A percentile compares a stretch with the other conserved stretches of the same genome.
Conservation (phyloP, 306 rosid species). For the Inga leiocalycina region DNA sequence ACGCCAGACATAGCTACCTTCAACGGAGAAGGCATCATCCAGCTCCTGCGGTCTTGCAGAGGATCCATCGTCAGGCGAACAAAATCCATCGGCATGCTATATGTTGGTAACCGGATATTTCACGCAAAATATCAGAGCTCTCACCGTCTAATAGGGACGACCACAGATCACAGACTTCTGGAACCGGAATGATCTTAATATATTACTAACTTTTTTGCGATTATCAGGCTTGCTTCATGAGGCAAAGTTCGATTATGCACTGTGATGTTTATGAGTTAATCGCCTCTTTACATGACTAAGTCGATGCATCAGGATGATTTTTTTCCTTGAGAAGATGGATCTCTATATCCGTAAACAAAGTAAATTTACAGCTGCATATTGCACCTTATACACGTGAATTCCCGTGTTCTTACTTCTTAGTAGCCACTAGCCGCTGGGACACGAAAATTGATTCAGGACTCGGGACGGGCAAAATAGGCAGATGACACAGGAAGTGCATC, state of each 20-base stretch:
- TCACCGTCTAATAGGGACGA: not conserved
- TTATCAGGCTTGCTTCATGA: not conserved
- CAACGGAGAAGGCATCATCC: not conserved
- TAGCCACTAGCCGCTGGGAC: not conserved
- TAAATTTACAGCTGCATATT: conserved; percentile 39
- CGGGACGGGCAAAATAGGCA: conserved; percentile 17
- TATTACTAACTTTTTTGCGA: not conserved
- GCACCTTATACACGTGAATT: not conserved
- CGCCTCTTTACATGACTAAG: not conserved
- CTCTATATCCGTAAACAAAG: not conserved
- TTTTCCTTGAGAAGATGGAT: not conserved
- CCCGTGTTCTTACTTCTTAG: conserved; percentile 11
- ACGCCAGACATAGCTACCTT: not conserved
- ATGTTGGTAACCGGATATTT: not conserved
- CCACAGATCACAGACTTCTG: not conserved
- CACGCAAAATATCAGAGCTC: not conserved
- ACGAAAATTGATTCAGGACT: conserved; percentile 27
- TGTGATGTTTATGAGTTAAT: not conserved
- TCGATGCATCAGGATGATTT: not conserved
- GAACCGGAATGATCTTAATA: not conserved
- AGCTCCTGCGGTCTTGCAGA: not conserved
- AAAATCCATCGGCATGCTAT: not conserved
- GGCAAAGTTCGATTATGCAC: not conserved
- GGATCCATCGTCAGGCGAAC: not conserved
- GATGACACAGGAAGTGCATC: conserved; percentile 27